A percentile compares a stretch with the other conserved stretches of the same genome.
These are phyloP conservation scores for grape (Vitis vinifera) DNA, from an alignment of 164 flowering plant genomes.

Conservation along the genomic window ASM3070453v1 NC_081818.1:19543001-19543500, in stretches of 20 bases:
- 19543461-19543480: conserved; percentile 2
- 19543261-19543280: conserved; percentile 8
- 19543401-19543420: conserved; percentile 25
- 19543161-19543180: conserved; percentile 24
- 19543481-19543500: neutral
- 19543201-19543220: conserved; percentile 10
- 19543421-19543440: conserved; percentile 27
- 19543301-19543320: conserved; percentile 18
- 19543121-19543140: conserved; percentile 33
- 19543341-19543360: no score
- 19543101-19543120: conserved; percentile 30
- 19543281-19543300: conserved; percentile 24
- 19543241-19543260: conserved; percentile 14
- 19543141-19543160: conserved; percentile 24
- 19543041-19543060: conserved; percentile 25
- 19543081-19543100: no score
- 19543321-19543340: no score
- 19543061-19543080: no score
- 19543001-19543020: conserved; percentile 35
- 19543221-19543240: conserved; percentile 30
- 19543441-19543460: conserved; percentile 3
- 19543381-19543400: neutral
- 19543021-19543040: neutral
- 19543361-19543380: neutral
- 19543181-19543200: conserved; percentile 13